phyloP scores from a whole-genome alignment of 441 rosid genomes.

The Kokia cookei region DNA sequence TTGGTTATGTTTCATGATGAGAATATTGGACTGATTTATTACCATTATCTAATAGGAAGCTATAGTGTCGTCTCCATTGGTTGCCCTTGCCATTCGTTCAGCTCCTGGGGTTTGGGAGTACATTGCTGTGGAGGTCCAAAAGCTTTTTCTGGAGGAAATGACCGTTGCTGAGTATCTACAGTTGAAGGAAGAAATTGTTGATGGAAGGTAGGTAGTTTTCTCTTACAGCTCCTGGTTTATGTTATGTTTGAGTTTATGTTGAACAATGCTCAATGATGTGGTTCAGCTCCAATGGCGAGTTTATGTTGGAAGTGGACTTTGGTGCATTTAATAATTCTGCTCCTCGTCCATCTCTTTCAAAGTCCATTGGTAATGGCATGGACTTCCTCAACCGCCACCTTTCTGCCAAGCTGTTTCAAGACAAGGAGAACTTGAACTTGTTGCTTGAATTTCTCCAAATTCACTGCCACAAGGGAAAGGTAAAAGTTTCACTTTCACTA shows the following conservation, averaged over 20 bases:
- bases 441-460: conserved; percentile 76
- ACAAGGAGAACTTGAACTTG: conserved; percentile 87
- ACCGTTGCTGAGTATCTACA: conserved; percentile 67
- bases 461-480: conserved; percentile 90
- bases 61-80: conserved; percentile 80
- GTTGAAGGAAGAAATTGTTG: conserved; percentile 87
- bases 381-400: conserved; percentile 97
- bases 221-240: not conserved
- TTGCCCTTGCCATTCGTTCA: conserved; percentile 87
- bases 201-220: conserved; percentile 52
- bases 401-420: conserved; percentile 88
- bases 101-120: conserved; percentile 98
- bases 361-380: conserved; percentile 91
- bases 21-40: not conserved
- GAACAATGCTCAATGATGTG: not conserved
- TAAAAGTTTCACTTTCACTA: conserved; percentile 3
- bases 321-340: conserved; percentile 82
- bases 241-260: not conserved
- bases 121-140: conserved; percentile 75
- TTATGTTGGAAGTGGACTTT: conserved; percentile 84
- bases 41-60: conserved; percentile 55
- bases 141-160: conserved; percentile 76
- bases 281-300: conserved; percentile 65
- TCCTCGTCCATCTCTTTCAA: conserved; percentile 84
- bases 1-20: not conserved